Evolutionary conservation across 148 eudicot genomes (phyloP).

Genomic region (Nepenthes gracilis): DNA sequence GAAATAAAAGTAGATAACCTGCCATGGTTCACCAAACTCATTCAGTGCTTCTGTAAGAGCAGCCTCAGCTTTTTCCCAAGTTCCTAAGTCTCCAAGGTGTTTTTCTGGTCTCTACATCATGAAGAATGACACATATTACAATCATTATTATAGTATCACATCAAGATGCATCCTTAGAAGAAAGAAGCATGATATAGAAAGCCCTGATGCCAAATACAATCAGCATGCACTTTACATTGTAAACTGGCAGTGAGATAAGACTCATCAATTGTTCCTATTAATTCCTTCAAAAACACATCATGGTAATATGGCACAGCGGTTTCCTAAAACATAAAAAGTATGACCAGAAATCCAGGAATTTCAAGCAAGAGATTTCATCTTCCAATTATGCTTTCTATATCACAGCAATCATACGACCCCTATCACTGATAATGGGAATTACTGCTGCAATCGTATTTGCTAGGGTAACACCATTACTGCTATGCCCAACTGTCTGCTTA

Average conservation of each 20-base stretch:
- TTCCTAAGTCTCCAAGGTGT: constrained; percentile 69
- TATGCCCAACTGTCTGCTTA: too few species aligned
- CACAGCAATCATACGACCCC: too few species aligned
- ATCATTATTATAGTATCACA: not conserved
- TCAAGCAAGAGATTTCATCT: too few species aligned
- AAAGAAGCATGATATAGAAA: not conserved
- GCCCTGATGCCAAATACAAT: not conserved
- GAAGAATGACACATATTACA: not conserved
- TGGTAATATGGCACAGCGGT: too few species aligned
- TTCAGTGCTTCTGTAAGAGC: constrained; percentile 81
- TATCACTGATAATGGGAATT: too few species aligned
- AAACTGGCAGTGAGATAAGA: not conserved
- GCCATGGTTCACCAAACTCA: constrained; percentile 91
- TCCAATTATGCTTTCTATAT: too few species aligned
- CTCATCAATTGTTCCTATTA: not conserved
- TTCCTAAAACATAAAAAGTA: too few species aligned
- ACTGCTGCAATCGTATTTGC: too few species aligned
- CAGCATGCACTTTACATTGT: not conserved
- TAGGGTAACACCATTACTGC: too few species aligned
- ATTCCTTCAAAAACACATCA: too few species aligned
- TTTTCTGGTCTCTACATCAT: constrained; percentile 83
- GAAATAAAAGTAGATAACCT: constrained; percentile 30
- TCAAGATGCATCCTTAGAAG: not conserved
- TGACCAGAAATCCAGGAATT: too few species aligned
- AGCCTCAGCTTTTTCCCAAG: constrained; percentile 93